phyloP scores from a whole-genome alignment of 768 basidiomycete species.

The Naganishia onofrii region DNA sequence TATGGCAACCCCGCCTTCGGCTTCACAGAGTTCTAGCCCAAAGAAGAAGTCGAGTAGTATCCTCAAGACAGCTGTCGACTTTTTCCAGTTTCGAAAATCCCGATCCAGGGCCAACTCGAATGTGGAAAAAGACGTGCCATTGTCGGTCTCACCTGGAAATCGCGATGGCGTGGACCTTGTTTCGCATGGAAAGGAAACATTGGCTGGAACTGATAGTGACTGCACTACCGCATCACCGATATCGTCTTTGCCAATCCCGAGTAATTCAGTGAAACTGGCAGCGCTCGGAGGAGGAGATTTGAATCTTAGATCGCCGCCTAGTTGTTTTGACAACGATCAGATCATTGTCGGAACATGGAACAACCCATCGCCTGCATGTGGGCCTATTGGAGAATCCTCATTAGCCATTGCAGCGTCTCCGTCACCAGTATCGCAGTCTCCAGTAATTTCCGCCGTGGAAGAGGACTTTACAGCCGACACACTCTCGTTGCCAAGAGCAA shows the following conservation, averaged over 20 bases:
- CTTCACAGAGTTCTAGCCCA: neutral
- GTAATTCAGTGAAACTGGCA: neutral
- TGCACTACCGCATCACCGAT: neutral
- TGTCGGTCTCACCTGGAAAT: too few relatives aligned
- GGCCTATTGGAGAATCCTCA: neutral
- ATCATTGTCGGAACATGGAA: neutral
- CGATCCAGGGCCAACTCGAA: neutral
- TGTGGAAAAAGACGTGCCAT: neutral
- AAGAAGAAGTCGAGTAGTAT: constrained; percentile 8
- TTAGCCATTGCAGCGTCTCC: neutral
- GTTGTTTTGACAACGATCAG: neutral
- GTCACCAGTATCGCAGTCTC: neutral
- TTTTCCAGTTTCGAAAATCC: constrained; percentile 13
- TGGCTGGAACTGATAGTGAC: neutral
- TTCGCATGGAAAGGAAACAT: neutral
- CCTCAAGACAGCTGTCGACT: constrained; percentile 4
- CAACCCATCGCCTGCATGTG: neutral
- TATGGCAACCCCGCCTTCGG: neutral
- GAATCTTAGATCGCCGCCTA: neutral
- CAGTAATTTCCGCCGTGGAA: neutral
- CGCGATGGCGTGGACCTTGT: neutral
- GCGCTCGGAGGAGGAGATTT: neutral
- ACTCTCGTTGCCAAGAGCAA: neutral
- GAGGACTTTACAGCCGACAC: neutral
- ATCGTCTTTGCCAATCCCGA: neutral